Evolutionary conservation across 768 basidiomycete genomes (phyloP).

Genomic region (Lentinula sp.): DNA sequence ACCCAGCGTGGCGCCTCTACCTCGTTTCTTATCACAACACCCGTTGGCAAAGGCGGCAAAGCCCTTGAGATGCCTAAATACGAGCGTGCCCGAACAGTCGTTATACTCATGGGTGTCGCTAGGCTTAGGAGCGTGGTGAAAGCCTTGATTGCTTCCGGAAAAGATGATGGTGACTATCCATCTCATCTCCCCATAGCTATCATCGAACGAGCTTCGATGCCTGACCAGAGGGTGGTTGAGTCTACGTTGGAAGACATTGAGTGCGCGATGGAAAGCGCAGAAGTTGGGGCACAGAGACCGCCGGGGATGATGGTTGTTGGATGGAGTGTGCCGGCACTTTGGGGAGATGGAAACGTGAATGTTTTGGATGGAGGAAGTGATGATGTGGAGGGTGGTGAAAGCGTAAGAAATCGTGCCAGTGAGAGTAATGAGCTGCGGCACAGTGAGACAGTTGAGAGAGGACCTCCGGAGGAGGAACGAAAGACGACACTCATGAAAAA

Average conservation of each 20-base stretch:
- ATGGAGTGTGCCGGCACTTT: slow-evolving; percentile 80
- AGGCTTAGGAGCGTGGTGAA: slow-evolving; percentile 67
- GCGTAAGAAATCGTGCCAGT: slow-evolving; percentile 66
- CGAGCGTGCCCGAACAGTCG: slow-evolving; percentile 70
- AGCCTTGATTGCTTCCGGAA: slow-evolving; percentile 35
- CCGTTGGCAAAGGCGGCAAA: slow-evolving; percentile 84
- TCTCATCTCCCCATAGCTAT: slow-evolving; percentile 79
- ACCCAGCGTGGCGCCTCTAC: slow-evolving; percentile 96
- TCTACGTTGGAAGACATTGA: slow-evolving; percentile 74
- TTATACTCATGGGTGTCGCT: slow-evolving; percentile 95
- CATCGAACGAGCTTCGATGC: slow-evolving; percentile 90
- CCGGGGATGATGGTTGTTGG: slow-evolving; percentile 97
- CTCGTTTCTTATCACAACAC: slow-evolving; percentile 85
- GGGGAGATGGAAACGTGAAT: slow-evolving; percentile 61
- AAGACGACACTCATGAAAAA: too few relatives aligned
- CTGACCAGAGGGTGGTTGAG: slow-evolving; percentile 81
- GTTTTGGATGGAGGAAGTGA: slow-evolving; percentile 59
- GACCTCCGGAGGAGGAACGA: neutral
- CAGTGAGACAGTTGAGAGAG: neutral
- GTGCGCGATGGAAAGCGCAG: slow-evolving; percentile 54
- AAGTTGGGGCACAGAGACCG: slow-evolving; percentile 78
- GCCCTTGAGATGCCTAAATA: slow-evolving; percentile 85
- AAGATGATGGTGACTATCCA: slow-evolving; percentile 58
- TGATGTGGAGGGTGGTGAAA: slow-evolving; percentile 32
- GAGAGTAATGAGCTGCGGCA: slow-evolving; percentile 27